Percentiles rank a stretch among this genome's conserved stretches.
These are phyloP conservation scores for Penicillium flavigenum DNA, from an alignment of 495 filamentous ascomycete genomes.

Conservation along the genomic window DNA sequence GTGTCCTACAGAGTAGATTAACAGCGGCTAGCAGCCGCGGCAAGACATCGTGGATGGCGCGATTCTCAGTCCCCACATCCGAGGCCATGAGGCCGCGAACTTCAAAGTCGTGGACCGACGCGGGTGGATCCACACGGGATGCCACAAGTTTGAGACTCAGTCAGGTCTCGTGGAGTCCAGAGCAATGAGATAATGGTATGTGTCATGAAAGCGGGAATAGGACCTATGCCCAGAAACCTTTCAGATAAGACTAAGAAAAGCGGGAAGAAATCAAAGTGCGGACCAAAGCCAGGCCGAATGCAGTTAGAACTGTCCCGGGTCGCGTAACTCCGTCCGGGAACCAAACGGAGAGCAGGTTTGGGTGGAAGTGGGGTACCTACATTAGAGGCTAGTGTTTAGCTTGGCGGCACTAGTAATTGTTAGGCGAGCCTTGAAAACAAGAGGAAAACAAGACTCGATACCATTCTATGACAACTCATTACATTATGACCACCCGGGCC, in stretches of 20 bases:
- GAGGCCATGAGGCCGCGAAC: neutral
- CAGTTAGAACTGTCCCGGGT: neutral
- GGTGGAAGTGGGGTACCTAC: neutral
- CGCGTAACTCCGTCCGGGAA: slow-evolving; percentile 1
- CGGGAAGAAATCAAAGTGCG: neutral
- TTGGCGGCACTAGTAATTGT: neutral
- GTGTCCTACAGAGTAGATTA: too few species aligned
- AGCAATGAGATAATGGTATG: neutral
- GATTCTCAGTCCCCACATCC: neutral
- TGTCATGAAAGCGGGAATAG: neutral
- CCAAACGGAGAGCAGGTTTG: neutral
- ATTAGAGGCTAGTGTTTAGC: neutral
- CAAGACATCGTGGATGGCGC: neutral
- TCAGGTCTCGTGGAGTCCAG: neutral
- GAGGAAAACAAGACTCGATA: neutral
- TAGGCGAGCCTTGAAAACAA: neutral
- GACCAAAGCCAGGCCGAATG: neutral
- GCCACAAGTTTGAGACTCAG: neutral
- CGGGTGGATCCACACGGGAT: slow-evolving; percentile 4
- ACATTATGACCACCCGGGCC: slow-evolving; percentile 1
- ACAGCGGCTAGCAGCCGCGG: neutral
- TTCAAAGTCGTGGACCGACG: neutral
- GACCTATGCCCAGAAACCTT: neutral
- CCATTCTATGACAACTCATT: slow-evolving; percentile 1
- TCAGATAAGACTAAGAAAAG: neutral